phyloP scores from a whole-genome alignment of 176 grass and related monocot species.

The Chloris gayana region DNA sequence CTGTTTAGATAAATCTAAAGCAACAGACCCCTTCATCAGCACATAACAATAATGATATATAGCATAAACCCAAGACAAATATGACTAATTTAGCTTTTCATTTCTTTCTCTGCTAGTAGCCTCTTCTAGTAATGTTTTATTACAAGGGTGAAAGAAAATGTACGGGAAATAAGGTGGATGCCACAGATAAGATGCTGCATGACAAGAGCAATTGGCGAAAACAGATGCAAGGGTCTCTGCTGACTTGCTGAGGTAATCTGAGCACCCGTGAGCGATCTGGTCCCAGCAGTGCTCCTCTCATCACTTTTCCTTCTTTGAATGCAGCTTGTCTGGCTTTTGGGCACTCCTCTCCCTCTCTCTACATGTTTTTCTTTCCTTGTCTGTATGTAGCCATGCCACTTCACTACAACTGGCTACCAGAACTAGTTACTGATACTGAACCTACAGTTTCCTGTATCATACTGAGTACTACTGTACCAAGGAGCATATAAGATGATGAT shows the following conservation, averaged over 20 bases:
- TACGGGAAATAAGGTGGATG: background rate
- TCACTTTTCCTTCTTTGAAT: conserved; percentile 35
- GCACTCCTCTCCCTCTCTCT: conserved; percentile 25
- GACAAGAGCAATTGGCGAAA: conserved; percentile 16
- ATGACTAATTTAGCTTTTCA: background rate
- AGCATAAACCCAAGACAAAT: background rate
- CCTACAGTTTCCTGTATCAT: conserved; percentile 24
- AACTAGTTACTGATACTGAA: background rate
- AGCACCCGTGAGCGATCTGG: conserved; percentile 55
- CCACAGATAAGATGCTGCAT: background rate
- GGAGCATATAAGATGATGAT: conserved; percentile 2
- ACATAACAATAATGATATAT: background rate
- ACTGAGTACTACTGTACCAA: conserved; percentile 8
- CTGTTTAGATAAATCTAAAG: background rate
- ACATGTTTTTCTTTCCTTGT: conserved; percentile 44
- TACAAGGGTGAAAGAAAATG: conserved; percentile 21
- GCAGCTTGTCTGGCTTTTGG: conserved; percentile 47
- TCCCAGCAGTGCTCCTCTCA: conserved; percentile 17
- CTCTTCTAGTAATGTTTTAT: background rate
- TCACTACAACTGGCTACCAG: conserved; percentile 34
- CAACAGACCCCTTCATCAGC: background rate
- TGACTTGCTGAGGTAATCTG: conserved; percentile 29
- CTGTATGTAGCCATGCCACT: conserved; percentile 59
- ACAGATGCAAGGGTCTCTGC: conserved; percentile 2
- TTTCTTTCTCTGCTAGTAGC: conserved; percentile 22